Evolutionary conservation across 106 monocot species (phyloP).

Genomic region (Triglochin maritima): DNA sequence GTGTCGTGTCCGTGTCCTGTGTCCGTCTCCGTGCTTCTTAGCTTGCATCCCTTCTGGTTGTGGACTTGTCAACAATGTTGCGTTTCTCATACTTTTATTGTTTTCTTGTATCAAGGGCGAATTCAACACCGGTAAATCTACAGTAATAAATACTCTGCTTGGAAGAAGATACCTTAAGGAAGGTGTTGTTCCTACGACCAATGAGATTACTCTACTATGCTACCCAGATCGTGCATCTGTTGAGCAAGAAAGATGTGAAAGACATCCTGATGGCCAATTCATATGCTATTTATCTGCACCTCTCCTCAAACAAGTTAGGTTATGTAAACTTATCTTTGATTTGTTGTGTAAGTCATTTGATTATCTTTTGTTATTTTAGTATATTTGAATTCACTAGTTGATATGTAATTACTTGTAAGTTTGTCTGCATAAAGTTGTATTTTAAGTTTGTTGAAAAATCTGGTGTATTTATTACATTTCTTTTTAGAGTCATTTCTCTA

Average conservation of each 20-base stretch:
- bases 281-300: slow-evolving; percentile 78
- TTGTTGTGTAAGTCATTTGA: not conserved
- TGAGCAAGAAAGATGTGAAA: slow-evolving; percentile 72
- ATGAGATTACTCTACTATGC: slow-evolving; percentile 85
- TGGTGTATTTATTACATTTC: not conserved
- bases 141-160: slow-evolving; percentile 93
- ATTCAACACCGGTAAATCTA: slow-evolving; percentile 97
- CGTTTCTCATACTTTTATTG: slow-evolving; percentile 4
- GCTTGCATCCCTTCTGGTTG: too few species aligned
- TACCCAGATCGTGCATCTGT: slow-evolving; percentile 58
- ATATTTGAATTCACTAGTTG: not conserved
- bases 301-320: slow-evolving; percentile 80
- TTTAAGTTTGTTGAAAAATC: not conserved
- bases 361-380: not conserved
- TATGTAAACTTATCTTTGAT: slow-evolving; percentile 1
- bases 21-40: too few species aligned
- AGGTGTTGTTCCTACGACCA: slow-evolving; percentile 93
- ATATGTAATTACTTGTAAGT: not conserved
- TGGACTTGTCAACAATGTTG: too few species aligned
- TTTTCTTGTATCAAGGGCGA: slow-evolving; percentile 55
- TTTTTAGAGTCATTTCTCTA: too few species aligned
- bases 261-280: slow-evolving; percentile 86
- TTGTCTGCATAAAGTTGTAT: not conserved
- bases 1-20: too few species aligned
- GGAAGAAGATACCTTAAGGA: slow-evolving; percentile 84